Evolutionary conservation across 202 grass and related monocot genomes (phyloP).

Genomic region (Panicum hallii): DNA sequence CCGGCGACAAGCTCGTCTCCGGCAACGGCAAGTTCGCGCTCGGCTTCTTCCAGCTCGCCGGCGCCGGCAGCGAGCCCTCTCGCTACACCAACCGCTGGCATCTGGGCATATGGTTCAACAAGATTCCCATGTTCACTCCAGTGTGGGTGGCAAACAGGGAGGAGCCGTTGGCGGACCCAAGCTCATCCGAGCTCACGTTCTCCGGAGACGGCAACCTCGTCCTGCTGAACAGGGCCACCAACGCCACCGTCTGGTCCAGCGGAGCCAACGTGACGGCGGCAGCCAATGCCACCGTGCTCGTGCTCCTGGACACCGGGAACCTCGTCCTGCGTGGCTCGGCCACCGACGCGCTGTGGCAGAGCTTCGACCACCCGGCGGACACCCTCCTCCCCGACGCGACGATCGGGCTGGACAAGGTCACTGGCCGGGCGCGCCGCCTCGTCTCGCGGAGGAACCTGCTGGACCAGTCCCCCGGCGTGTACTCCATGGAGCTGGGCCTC

Average conservation of each 20-base stretch:
- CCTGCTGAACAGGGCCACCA: background rate
- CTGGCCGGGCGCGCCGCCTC: conserved; percentile 13
- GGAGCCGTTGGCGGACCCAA: background rate
- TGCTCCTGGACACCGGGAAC: conserved; percentile 55
- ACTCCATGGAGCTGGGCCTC: conserved; percentile 13
- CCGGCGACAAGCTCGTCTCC: conserved; percentile 45
- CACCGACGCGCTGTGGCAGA: conserved; percentile 55
- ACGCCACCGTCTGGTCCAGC: conserved; percentile 33
- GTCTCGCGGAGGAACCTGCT: conserved; percentile 22
- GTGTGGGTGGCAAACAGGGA: conserved; percentile 37
- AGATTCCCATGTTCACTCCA: background rate
- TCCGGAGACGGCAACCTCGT: conserved; percentile 35
- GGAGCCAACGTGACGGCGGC: background rate
- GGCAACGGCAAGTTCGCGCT: conserved; percentile 51
- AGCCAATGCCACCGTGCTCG: background rate
- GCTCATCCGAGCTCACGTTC: conserved; percentile 12
- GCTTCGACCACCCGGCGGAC: conserved; percentile 73
- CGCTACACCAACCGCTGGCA: background rate
- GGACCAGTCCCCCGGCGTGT: conserved; percentile 37
- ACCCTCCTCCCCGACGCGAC: conserved; percentile 53
- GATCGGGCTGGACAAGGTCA: conserved; percentile 22
- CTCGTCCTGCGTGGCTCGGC: conserved; percentile 39
- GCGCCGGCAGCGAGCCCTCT: background rate
- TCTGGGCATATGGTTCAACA: conserved; percentile 60
- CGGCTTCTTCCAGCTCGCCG: conserved; percentile 48